Evolutionary conservation across 805 yeast genomes (phyloP).

Genomic region (Vanderwaltozyma yarrowii): DNA sequence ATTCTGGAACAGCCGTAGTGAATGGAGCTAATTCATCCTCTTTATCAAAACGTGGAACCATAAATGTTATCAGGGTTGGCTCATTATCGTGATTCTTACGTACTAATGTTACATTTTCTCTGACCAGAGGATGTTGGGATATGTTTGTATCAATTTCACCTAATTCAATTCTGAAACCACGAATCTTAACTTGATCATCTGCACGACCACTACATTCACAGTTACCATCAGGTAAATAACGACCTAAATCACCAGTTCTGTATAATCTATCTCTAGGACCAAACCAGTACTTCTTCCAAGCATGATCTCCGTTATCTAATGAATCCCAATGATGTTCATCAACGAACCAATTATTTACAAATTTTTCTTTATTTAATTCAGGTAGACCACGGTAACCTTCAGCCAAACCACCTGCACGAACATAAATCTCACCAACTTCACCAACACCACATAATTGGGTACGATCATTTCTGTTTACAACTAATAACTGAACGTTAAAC

Average conservation of each 20-base stretch:
- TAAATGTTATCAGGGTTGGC: constrained; percentile 79
- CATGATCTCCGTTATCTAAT: constrained; percentile 40
- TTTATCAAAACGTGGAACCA: constrained; percentile 68
- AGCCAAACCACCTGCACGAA: constrained; percentile 95
- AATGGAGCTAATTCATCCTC: constrained; percentile 36
- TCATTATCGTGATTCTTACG: constrained; percentile 89
- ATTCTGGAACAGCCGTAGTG: constrained; percentile 35
- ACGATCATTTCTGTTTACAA: constrained; percentile 83
- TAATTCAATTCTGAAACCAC: constrained; percentile 96
- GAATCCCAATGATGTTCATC: constrained; percentile 52
- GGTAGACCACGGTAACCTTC: constrained; percentile 93
- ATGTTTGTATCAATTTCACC: constrained; percentile 98
- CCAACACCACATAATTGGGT: constrained; percentile 95
- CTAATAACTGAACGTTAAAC: constrained; percentile 87
- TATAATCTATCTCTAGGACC: constrained; percentile 95
- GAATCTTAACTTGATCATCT: constrained; percentile 95
- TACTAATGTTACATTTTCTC: constrained; percentile 89
- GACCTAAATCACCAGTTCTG: constrained; percentile 95
- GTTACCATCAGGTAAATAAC: constrained; percentile 94
- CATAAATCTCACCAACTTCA: constrained; percentile 97
- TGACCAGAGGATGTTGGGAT: constrained; percentile 83
- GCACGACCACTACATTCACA: constrained; percentile 98
- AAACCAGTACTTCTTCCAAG: constrained; percentile 73
- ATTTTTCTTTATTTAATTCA: constrained; percentile 78
- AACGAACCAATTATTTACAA: constrained; percentile 85